A percentile compares a stretch with the other conserved stretches of the same genome.
Evolutionary conservation across 768 basidiomycete genomes (phyloP).

Genomic region (Tulasnella sp.): DNA sequence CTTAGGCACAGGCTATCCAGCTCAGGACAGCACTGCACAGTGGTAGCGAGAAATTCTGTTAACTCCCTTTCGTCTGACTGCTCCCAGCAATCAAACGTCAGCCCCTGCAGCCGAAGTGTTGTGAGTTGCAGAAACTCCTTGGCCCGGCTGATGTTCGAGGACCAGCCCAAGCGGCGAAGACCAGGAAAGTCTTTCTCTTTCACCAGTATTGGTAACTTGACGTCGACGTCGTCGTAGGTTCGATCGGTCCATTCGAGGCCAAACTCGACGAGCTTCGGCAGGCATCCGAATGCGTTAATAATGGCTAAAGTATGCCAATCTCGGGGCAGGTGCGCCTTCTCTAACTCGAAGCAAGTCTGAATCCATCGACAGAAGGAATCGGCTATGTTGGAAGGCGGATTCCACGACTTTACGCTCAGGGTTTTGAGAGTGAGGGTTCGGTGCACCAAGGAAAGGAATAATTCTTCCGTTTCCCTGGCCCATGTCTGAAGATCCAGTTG

Average conservation of each 20-base stretch:
- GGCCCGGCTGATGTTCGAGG: background rate
- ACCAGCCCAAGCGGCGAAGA: background rate
- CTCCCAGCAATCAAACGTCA: background rate
- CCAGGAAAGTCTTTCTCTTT: background rate
- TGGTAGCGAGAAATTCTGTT: background rate
- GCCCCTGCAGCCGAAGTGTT: background rate
- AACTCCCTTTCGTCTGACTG: background rate
- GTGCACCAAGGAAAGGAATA: background rate
- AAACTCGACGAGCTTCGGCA: background rate
- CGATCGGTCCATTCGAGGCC: background rate
- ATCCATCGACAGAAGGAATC: background rate
- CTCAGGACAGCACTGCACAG: background rate
- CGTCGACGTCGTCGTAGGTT: background rate
- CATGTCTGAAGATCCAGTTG: background rate
- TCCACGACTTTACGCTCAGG: background rate
- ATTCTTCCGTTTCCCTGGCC: background rate
- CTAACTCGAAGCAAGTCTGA: background rate
- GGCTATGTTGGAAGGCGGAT: background rate
- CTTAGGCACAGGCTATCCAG: background rate
- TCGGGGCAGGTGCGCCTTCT: background rate
- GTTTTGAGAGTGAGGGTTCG: background rate
- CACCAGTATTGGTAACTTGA: background rate
- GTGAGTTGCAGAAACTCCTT: background rate
- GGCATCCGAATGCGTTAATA: background rate
- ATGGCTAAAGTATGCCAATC: background rate